phyloP scores from a whole-genome alignment of 768 basidiomycete genomes.

The Pleurotus platypus region DNA sequence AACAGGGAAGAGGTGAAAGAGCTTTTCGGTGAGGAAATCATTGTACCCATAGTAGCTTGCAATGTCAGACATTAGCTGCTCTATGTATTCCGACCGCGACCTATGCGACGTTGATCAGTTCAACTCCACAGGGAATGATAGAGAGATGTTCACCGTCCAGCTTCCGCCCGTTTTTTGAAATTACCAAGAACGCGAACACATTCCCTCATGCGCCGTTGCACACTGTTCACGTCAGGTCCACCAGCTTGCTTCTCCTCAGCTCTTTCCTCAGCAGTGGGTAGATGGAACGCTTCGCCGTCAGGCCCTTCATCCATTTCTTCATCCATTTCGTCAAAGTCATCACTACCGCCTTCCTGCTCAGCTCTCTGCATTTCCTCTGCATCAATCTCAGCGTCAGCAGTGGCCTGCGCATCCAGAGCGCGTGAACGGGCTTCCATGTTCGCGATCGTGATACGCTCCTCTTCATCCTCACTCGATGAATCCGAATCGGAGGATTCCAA shows the following conservation, averaged over 20 bases:
- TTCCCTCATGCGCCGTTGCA: constrained; percentile 78
- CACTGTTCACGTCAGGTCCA: constrained; percentile 67
- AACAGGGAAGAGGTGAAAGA: constrained; percentile 91
- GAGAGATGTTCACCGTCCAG: constrained; percentile 54
- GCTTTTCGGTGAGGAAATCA: constrained; percentile 88
- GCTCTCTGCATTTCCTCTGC: constrained; percentile 60
- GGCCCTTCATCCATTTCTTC: constrained; percentile 33
- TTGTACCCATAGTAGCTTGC: constrained; percentile 98
- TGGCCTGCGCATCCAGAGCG: constrained; percentile 66
- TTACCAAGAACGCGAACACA: constrained; percentile 70
- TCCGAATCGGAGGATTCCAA: constrained; percentile 48
- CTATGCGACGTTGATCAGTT: constrained; percentile 33
- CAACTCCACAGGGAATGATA: neutral
- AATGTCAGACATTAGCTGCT: constrained; percentile 86
- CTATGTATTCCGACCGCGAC: constrained; percentile 84
- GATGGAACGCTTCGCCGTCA: constrained; percentile 48
- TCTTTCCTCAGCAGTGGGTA: constrained; percentile 70
- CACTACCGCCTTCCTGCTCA: constrained; percentile 44
- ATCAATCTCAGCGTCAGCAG: constrained; percentile 67
- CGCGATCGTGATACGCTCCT: constrained; percentile 59
- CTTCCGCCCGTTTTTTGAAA: constrained; percentile 64
- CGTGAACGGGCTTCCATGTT: constrained; percentile 83
- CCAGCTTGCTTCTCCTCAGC: constrained; percentile 69
- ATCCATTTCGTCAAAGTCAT: constrained; percentile 45
- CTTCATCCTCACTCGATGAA: constrained; percentile 40